These are phyloP conservation scores for Cubamyces sp. DNA, from an alignment of 768 basidiomycete species.

Conservation along the genomic window DNA sequence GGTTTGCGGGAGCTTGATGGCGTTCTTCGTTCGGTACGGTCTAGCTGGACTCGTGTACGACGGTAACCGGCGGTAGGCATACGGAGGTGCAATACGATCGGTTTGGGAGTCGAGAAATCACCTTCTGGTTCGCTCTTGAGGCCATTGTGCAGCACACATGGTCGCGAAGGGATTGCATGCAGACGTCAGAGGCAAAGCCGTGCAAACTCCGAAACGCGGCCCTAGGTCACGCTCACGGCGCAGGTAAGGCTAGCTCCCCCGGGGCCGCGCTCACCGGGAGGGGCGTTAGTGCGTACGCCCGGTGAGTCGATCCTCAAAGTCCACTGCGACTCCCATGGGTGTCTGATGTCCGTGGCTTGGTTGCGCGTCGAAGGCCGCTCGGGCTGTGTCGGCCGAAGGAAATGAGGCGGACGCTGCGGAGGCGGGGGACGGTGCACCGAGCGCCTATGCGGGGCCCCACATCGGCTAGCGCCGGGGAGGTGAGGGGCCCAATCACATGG, in stretches of 20 bases:
- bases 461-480: conserved; percentile 15
- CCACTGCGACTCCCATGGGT: not conserved
- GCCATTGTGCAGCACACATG: not conserved
- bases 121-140: not conserved
- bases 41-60: conserved; percentile 90
- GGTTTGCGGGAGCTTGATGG: conserved; percentile 76
- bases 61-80: conserved; percentile 74
- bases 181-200: conserved; percentile 3
- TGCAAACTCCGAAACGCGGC: conserved; percentile 14
- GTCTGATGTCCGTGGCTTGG: not conserved
- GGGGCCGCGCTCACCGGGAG: not conserved
- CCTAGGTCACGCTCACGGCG: conserved; percentile 3
- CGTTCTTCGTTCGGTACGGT: conserved; percentile 89
- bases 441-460: conserved; percentile 24
- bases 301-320: conserved; percentile 1
- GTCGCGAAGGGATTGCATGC: not conserved
- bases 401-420: conserved; percentile 4
- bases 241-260: not conserved
- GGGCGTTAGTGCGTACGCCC: conserved; percentile 24
- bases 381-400: conserved; percentile 26
- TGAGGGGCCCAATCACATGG: conserved; percentile 24
- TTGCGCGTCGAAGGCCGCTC: not conserved
- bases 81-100: not conserved
- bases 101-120: not conserved
- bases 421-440: conserved; percentile 23